phyloP scores from a whole-genome alignment of 495 filamentous ascomycete genomes.

The Penicillium turbatum region DNA sequence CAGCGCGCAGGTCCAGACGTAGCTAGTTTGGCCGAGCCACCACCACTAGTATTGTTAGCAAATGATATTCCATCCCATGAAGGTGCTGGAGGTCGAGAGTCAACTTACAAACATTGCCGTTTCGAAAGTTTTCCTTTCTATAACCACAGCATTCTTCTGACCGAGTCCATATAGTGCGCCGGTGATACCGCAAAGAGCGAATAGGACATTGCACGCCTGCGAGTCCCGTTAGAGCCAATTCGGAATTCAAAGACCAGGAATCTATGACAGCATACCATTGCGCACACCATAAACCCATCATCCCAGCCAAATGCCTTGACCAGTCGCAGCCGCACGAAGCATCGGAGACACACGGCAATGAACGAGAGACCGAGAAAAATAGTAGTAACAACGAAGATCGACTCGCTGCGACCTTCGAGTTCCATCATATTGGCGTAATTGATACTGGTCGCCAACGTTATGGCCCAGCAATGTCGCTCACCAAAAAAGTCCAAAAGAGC shows the following conservation, averaged over 20 bases:
- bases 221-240: neutral
- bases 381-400: slow-evolving; percentile 39
- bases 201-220: slow-evolving; percentile 31
- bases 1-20: slow-evolving; percentile 32
- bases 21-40: slow-evolving; percentile 39
- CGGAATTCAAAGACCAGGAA: neutral
- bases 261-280: slow-evolving; percentile 29
- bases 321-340: slow-evolving; percentile 37
- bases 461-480: slow-evolving; percentile 4
- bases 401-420: slow-evolving; percentile 35
- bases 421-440: slow-evolving; percentile 27
- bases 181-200: slow-evolving; percentile 38
- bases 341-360: slow-evolving; percentile 37
- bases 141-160: slow-evolving; percentile 17
- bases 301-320: slow-evolving; percentile 45
- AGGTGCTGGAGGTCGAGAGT: neutral
- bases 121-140: slow-evolving; percentile 22
- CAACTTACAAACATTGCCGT: slow-evolving; percentile 41
- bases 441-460: slow-evolving; percentile 11
- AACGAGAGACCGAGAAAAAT: slow-evolving; percentile 38
- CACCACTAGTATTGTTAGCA: slow-evolving; percentile 33
- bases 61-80: neutral
- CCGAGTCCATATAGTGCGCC: slow-evolving; percentile 37
- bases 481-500: neutral
- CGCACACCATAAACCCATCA: slow-evolving; percentile 40